Base-by-base conservation (phyloP, 352 stramenopile species). In the Thalassiosira exigua region DNA sequence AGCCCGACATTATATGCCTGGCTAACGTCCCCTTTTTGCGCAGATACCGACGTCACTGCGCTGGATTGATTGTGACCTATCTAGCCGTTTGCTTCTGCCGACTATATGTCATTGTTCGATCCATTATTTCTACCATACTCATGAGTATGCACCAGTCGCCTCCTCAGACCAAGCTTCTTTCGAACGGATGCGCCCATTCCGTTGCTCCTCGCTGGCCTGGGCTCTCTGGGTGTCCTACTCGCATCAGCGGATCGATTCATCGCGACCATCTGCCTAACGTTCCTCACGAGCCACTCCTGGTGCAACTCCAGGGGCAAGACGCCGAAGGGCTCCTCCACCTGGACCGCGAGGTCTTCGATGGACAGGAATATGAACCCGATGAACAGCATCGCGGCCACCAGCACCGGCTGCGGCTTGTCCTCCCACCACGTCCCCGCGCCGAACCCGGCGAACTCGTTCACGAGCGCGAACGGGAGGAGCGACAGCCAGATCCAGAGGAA, bases 261-360 rank as follows among this genome's bases (percentile, higher is more conserved):
- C 21, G 27, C 3, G 29, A 44, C 53, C 29, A 61, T 61, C 53
- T 61, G 53, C 41, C 41, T 61, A 21, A 29, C 53, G 30, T 61
- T 29, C 27, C 12, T 21, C 27, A 61, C 41, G 3, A 61, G 53
- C 53, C 53, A 61, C 3, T 42, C 3, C 12, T 61, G 53, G 2
- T 29, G 53, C 53, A 61, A 29, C 53, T 75, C 51, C n/a, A 79
- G 39, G 14, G 70, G 70, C 29, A 79, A 69, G 21, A 79, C 66
- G 33, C 69, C 74, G 32, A 75, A 69, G 0, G 70, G 70, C 59
- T 79, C 62, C 39, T 79, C 70, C 33, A 79, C 14, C 17, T 32
- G 30, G 17, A 75, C 62, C 5, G 70, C 50, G 22, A 79, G 57
- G 5, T 73, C 70, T 22, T 79, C 70, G 22, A 79, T 79, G 7